Evolutionary conservation across 129 eudicot genomes (phyloP), one percentile per base, ranked within the genome.

Genomic region (Flaveria robusta): DNA sequence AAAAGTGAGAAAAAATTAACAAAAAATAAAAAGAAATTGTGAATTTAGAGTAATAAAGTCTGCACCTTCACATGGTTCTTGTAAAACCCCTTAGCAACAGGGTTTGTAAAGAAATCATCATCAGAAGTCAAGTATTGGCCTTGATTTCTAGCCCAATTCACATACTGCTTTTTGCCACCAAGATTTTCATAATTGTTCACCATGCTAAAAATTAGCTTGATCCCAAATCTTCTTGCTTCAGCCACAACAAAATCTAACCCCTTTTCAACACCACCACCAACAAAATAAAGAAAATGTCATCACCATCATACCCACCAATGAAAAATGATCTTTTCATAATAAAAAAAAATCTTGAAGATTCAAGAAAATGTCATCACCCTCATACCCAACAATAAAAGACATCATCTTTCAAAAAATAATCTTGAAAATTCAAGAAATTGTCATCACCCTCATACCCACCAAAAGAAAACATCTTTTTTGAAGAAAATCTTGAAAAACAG

Each of bases 121-220:
- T 90, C 97, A 70, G 97, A 90, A 4, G 85, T 71, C 18, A 87
- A 67, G 66, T 88, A 83, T 46, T 93, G 98, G 13, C 98, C 98
- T 78, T 87, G 89, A 75, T 60, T 87, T 87, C 92, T 88, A 26
- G 96, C 98, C 98, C 98, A 93, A 83, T 88, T 86, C 76, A 93
- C 98, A 84, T 93, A 93, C 91, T 93, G 98, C 71, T 88, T 93
- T 81, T 87, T 93, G 12, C 98, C 98, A 34, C 98, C 98, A 74
- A 87, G 85, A 79, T 75, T 88, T 20, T 91, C 97, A 81, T 90
- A 93, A 59, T 93, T 93, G 87, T 93, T 93, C 39, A 81, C 97
- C 75, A 93, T 87, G 81, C 98, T 91, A 50, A 93, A 66, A 15
- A 93, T 77, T 66, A 93, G 84, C 86, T 86, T 93, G 31, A 93